Conservation (phyloP, 2,329 filamentous ascomycete species). For the Diplocarpon mali region DNA sequence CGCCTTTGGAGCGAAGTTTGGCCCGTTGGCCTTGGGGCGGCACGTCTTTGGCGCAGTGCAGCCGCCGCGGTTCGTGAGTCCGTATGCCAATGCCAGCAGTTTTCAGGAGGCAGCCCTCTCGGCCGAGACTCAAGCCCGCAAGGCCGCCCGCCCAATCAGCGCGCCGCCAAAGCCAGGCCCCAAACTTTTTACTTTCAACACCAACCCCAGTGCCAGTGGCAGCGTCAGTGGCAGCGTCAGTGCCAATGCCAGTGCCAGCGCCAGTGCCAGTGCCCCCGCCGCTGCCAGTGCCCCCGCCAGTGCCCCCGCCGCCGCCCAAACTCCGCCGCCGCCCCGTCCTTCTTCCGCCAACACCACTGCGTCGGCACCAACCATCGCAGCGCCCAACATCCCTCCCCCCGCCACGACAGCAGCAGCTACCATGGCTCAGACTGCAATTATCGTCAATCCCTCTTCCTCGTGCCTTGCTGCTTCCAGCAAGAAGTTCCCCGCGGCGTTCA, state of each 20-base stretch:
- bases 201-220: conserved; percentile 6
- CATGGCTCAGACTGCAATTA: too few species aligned
- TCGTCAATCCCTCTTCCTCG: background rate
- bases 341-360: conserved; percentile 3
- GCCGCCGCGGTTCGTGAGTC: conserved; percentile 11
- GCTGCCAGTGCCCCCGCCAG: conserved; percentile 9
- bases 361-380: too few species aligned
- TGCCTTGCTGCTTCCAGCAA: background rate
- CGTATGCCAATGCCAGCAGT: conserved; percentile 19
- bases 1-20: background rate
- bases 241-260: conserved; percentile 7
- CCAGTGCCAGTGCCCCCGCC: conserved; percentile 8
- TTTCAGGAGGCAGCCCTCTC: conserved; percentile 16
- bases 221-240: conserved; percentile 1
- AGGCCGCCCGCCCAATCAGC: conserved; percentile 20
- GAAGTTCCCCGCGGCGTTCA: conserved; percentile 3
- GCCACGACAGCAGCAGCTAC: too few species aligned
- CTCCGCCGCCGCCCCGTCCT: conserved; percentile 11
- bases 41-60: conserved; percentile 7
- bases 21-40: conserved; percentile 1
- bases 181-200: conserved; percentile 21
- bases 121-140: conserved; percentile 20
- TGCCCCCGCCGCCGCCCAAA: conserved; percentile 7
- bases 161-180: conserved; percentile 15
- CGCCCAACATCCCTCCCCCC: too few species aligned